Conservation (phyloP, 2,329 filamentous ascomycete species). For the Fusarium concolor region DNA sequence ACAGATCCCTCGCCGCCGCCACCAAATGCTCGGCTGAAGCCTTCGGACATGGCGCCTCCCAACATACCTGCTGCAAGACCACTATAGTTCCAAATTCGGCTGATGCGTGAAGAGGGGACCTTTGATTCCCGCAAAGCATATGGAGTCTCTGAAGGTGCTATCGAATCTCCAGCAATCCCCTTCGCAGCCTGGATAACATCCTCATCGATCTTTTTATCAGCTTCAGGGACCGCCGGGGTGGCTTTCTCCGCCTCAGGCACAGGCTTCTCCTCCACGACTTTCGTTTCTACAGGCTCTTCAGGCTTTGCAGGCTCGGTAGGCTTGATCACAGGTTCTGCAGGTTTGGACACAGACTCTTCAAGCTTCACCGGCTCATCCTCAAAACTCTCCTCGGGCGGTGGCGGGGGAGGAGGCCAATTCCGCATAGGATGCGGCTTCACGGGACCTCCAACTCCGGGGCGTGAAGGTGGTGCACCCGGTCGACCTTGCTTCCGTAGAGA, state of each 20-base stretch:
- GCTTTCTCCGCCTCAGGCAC: neutral
- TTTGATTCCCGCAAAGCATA: constrained; percentile 88
- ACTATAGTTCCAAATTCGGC: constrained; percentile 93
- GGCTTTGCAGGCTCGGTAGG: neutral
- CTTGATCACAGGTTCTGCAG: constrained; percentile 1
- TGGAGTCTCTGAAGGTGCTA: constrained; percentile 40
- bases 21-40: constrained; percentile 82
- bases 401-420: constrained; percentile 50
- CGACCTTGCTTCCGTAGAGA: constrained; percentile 49
- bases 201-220: constrained; percentile 23
- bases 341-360: constrained; percentile 12
- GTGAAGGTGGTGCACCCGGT: constrained; percentile 13
- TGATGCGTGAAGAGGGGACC: constrained; percentile 87
- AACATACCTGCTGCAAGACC: constrained; percentile 96
- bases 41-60: constrained; percentile 88
- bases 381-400: constrained; percentile 19
- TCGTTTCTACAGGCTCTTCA: neutral
- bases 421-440: constrained; percentile 54
- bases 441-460: constrained; percentile 29
- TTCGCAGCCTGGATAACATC: constrained; percentile 43
- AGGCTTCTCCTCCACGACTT: neutral
- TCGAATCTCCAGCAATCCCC: constrained; percentile 38
- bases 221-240: neutral
- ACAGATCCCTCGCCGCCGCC: constrained; percentile 76
- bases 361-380: constrained; percentile 3